Percentiles rank a stretch among this genome's conserved stretches.
Conservation (phyloP, 495 filamentous ascomycete genomes). For the Podospora conica region DNA sequence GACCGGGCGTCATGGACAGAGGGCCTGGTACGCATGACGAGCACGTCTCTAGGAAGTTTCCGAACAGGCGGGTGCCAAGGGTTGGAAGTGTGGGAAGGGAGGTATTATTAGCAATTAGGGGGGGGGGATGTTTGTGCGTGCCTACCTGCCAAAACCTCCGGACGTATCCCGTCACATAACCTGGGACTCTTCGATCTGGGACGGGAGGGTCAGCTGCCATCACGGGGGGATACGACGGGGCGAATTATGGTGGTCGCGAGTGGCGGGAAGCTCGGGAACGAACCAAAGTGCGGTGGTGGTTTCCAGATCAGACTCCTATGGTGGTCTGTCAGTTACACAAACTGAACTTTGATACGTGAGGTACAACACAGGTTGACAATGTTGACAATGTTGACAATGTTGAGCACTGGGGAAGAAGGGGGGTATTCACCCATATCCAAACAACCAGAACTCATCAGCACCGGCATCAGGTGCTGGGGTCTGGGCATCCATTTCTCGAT, state of each 20-base stretch:
- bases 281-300: slow-evolving; percentile 92
- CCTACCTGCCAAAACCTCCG: slow-evolving; percentile 95
- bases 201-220: slow-evolving; percentile 18
- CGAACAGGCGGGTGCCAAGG: neutral
- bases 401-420: too few relatives aligned
- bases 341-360: neutral
- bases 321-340: neutral
- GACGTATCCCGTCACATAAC: slow-evolving; percentile 91
- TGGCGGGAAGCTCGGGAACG: neutral
- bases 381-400: too few relatives aligned
- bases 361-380: too few relatives aligned
- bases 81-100: neutral
- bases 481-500: slow-evolving; percentile 18
- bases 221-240: neutral
- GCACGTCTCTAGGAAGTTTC: neutral
- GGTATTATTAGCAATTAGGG: neutral
- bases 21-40: neutral
- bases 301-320: slow-evolving; percentile 98
- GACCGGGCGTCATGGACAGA: slow-evolving; percentile 2
- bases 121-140: neutral
- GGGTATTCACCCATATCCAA: slow-evolving; percentile 77
- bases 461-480: slow-evolving; percentile 8
- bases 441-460: slow-evolving; percentile 70
- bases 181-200: slow-evolving; percentile 75
- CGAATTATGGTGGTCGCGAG: neutral